Base-by-base conservation (phyloP, 2,329 filamentous ascomycete genomes). In the Bipolaris cookei region DNA sequence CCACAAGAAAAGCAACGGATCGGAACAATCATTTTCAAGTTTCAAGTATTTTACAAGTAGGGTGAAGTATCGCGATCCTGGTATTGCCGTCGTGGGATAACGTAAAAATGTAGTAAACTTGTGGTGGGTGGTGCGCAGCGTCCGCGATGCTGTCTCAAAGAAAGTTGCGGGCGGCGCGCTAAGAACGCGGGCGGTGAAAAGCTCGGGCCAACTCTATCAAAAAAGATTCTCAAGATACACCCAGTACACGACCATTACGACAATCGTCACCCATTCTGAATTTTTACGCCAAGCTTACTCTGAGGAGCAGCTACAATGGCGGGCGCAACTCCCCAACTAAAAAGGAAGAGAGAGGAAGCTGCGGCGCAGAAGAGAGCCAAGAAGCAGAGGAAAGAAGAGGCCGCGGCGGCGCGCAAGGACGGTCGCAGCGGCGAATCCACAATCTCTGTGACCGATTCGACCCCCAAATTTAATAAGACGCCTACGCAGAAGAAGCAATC, bases 1-100 rank as follows among this genome's bases (percentile, higher is more conserved):
- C 95, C 95, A 79, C 95, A 99, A 56, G 95, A 98, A 81, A 99
- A 99, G 82, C 95, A 99, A 68, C 95, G 92, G 66, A 99, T 91
- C 2, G 95, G 95, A 68, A 99, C 98, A 80, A 99, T 99, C 95
- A 99, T 99, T 55, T 80, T 90, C 81, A 66, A 46, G 58, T 25
- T 42, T 49, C n/a, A 21, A 11, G 1, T 25, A 30, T 14, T 28
- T 14, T 2, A 38, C 20, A 2, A 6, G n/a, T 7, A 18, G 16
- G 28, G 37, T 1, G 10, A n/a, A 46, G 30, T 13, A 43, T 44
- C 23, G 51, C 59, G 54, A 53, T 35, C 20, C 46, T n/a, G 18
- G 6, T 21, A 34, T 30, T 18, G 16, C 21, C 28, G 28, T 13
- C 44, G 30, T 3, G 34, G 41, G 38, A 20, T 39, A 42, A 38